phyloP scores from a whole-genome alignment of 1,284 basidiomycete genomes.

The Tilletia walkeri region DNA sequence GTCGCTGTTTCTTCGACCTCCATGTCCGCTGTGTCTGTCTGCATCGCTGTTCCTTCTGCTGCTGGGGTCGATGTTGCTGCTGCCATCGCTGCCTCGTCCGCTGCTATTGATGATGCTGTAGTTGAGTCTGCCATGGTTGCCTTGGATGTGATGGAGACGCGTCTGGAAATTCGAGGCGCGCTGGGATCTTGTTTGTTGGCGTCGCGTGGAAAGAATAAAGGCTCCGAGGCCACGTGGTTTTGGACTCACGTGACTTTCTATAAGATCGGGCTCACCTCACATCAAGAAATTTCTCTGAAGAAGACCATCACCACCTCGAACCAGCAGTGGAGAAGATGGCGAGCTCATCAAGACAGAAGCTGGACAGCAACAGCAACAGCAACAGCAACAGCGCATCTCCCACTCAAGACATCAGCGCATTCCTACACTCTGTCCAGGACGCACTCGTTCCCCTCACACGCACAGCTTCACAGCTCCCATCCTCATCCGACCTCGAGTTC shows the following conservation, averaged over 20 bases:
- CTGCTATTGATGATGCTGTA: not conserved
- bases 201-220: no score
- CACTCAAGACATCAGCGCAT: slow-evolving; percentile 23
- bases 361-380: not conserved
- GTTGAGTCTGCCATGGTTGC: not conserved
- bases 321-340: not conserved
- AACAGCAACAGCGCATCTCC: slow-evolving; percentile 12
- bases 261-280: no score
- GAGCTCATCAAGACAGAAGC: slow-evolving; percentile 15
- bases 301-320: no score
- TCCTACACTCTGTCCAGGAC: slow-evolving; percentile 37
- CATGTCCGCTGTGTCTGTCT: not conserved
- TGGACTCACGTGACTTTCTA: not conserved
- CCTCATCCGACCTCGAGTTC: slow-evolving; percentile 69
- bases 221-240: no score
- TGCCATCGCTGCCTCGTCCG: not conserved
- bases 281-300: no score
- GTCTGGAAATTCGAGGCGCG: no score
- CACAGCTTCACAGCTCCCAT: slow-evolving; percentile 53
- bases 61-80: not conserved
- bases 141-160: no score
- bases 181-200: no score
- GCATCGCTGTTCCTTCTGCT: not conserved
- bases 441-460: slow-evolving; percentile 40
- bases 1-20: not conserved